phyloP scores from a whole-genome alignment of 129 eudicot genomes.

The Tanacetum coccineum region DNA sequence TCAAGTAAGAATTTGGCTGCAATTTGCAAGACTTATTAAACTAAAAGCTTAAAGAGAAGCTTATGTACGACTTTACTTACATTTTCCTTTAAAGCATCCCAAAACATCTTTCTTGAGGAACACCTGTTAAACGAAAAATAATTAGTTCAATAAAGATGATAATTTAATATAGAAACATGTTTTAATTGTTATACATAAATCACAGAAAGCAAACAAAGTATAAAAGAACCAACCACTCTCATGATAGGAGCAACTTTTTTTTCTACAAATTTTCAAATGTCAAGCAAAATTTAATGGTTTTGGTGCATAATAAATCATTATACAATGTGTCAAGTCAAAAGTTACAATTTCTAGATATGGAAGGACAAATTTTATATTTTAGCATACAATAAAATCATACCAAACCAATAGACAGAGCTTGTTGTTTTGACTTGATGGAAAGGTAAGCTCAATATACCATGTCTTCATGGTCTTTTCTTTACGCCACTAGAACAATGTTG shows the following conservation, averaged over 20 bases:
- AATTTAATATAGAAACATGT: not conserved
- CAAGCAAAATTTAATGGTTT: not conserved
- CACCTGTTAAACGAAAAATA: slow-evolving; percentile 38
- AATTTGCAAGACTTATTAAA: not conserved
- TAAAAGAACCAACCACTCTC: too few relatives aligned
- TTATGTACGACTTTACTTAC: slow-evolving; percentile 35
- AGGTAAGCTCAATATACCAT: too few relatives aligned
- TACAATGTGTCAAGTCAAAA: not conserved
- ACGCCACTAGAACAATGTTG: too few relatives aligned
- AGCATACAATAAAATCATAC: slow-evolving; percentile 26
- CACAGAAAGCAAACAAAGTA: not conserved
- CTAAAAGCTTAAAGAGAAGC: not conserved
- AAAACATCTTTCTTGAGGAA: slow-evolving; percentile 54
- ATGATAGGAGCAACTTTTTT: not conserved
- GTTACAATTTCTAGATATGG: not conserved
- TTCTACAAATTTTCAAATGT: not conserved
- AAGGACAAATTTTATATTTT: not conserved
- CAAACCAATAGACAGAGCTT: slow-evolving; percentile 59
- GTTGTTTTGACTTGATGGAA: slow-evolving; percentile 48
- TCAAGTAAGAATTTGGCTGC: not conserved
- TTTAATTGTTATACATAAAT: slow-evolving; percentile 7
- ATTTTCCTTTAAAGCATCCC: slow-evolving; percentile 51
- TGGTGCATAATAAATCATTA: not conserved
- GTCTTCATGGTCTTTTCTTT: too few relatives aligned
- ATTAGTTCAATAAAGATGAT: not conserved